Base-by-base conservation (phyloP, 1,284 basidiomycete species). In the Rhodotorula sp. region DNA sequence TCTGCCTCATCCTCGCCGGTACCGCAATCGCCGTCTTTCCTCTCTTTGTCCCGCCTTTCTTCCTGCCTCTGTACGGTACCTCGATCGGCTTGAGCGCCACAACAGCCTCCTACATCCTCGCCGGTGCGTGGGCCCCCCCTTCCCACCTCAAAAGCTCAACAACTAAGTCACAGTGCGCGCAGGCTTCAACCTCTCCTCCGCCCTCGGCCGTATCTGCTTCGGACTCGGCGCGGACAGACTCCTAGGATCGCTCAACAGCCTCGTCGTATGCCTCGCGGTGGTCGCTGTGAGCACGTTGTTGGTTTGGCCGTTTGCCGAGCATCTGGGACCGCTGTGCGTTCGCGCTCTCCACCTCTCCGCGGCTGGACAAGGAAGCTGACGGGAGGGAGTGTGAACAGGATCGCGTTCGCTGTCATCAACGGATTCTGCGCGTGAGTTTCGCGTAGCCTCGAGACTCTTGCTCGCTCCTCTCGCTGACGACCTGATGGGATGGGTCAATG, bases 151-250 rank as follows among this genome's bases (percentile, higher is more conserved):
- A n/a, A n/a, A n/a, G 31, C n/a, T 16, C 4, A 4, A 13, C 30
- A 26, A 20, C 51, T 58, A n/a, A 30, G 30, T 16, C 24, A 37
- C n/a, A 6, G 10, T 11, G 1, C 34, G 6, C 28, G 31, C 59
- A 56, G 70, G 70, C 3, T 74, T 67, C 58, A 74, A 74, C 31
- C 59, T 74, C n/a, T 57, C 68, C 4, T 59, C 53, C 4, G 70
- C 67, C 1, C 31, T 40, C 0, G 72, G 72, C 5, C 62, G 72
- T 0, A 69, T 74, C 52, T 56, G 46, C 0, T 74, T 74, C 44
- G 71, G 70, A 4, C 50, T 74, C 30, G 59, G 61, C 22, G 72
- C 70, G 0, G 72, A 72, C 52, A 26, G 40, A 0, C 22, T 46
- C 28, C 22, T 74, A 30, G 72, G 72, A 8, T 64, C 57, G 13